Percentiles rank a stretch among this genome's conserved stretches.
Conservation (phyloP, 1,284 basidiomycete species). For the Psilocybe mexicana region DNA sequence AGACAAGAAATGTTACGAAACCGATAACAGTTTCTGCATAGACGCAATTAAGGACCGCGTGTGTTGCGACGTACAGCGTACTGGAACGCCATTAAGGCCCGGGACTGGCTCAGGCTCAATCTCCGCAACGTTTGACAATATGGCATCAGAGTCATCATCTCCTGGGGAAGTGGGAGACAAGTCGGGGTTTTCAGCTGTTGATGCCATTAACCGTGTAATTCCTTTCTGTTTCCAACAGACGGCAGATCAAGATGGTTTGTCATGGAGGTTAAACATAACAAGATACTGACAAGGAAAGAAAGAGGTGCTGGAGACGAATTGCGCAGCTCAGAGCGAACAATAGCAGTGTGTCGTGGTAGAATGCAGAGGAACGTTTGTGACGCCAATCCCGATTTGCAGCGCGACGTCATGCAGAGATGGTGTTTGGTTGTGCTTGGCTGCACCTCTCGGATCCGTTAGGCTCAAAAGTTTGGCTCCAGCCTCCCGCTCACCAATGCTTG, state of each 20-base stretch:
- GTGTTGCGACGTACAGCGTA: slow-evolving; percentile 41
- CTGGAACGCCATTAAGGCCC: slow-evolving; percentile 47
- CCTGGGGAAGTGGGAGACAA: slow-evolving; percentile 42
- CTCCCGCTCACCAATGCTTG: neutral
- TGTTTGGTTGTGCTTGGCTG: slow-evolving; percentile 15
- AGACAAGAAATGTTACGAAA: slow-evolving; percentile 14
- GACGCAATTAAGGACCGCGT: slow-evolving; percentile 18
- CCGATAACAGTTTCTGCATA: slow-evolving; percentile 13
- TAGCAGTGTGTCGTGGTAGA: neutral
- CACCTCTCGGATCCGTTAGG: slow-evolving; percentile 5
- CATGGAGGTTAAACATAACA: too few relatives aligned
- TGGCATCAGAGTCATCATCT: slow-evolving; percentile 48
- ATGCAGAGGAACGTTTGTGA: neutral
- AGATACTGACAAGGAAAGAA: neutral
- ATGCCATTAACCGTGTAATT: slow-evolving; percentile 25
- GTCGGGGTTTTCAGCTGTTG: slow-evolving; percentile 35
- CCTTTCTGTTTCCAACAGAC: neutral
- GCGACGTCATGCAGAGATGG: slow-evolving; percentile 11
- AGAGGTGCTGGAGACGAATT: neutral
- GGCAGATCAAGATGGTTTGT: too few relatives aligned
- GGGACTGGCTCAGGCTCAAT: slow-evolving; percentile 45
- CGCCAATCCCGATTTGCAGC: neutral
- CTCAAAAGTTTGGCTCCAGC: neutral
- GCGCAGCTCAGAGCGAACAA: neutral
- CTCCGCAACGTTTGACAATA: slow-evolving; percentile 37